These are phyloP conservation scores for Marasmius fiardii DNA, from an alignment of 1,284 basidiomycete species.

Conservation along the genomic window DNA sequence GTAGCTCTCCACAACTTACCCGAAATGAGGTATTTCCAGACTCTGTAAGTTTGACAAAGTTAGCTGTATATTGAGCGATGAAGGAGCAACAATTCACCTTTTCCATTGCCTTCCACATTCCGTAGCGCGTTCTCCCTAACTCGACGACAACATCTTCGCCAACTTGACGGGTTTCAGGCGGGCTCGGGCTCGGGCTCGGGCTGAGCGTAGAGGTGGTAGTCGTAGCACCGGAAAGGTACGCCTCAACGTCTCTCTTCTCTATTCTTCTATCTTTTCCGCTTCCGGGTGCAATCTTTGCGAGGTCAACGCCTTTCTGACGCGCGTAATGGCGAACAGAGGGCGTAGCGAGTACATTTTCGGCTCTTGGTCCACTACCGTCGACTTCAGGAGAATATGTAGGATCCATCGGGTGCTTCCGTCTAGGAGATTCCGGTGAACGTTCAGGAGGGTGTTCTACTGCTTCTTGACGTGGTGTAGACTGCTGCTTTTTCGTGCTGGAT, in stretches of 20 bases:
- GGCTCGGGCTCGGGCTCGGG: conserved; percentile 12
- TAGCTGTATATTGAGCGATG: not conserved
- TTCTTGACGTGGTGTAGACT: conserved; percentile 17
- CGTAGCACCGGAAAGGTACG: conserved; percentile 38
- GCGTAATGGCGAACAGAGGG: conserved; percentile 82
- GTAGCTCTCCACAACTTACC: conserved; percentile 33
- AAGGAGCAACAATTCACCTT: conserved; percentile 42
- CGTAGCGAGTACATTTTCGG: conserved; percentile 51
- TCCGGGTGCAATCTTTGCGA: conserved; percentile 58
- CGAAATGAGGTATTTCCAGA: conserved; percentile 80
- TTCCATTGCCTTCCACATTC: conserved; percentile 87
- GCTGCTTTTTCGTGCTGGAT: not conserved
- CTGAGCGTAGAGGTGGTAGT: conserved; percentile 5
- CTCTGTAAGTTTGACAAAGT: conserved; percentile 42
- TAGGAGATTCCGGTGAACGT: conserved; percentile 8
- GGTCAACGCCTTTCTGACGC: conserved; percentile 60
- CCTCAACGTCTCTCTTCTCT: conserved; percentile 73
- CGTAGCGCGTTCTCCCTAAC: conserved; percentile 74
- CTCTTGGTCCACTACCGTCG: conserved; percentile 6
- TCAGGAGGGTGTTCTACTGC: conserved; percentile 8
- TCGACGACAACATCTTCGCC: conserved; percentile 59
- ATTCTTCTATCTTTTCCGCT: conserved; percentile 76
- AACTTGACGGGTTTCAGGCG: not conserved
- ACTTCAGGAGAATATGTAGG: conserved; percentile 14
- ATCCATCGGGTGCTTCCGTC: conserved; percentile 15